Evolutionary conservation across 164 flowering plant genomes (phyloP), one percentile per base, ranked within the genome.

Genomic region (Paratinospora sagittata): DNA sequence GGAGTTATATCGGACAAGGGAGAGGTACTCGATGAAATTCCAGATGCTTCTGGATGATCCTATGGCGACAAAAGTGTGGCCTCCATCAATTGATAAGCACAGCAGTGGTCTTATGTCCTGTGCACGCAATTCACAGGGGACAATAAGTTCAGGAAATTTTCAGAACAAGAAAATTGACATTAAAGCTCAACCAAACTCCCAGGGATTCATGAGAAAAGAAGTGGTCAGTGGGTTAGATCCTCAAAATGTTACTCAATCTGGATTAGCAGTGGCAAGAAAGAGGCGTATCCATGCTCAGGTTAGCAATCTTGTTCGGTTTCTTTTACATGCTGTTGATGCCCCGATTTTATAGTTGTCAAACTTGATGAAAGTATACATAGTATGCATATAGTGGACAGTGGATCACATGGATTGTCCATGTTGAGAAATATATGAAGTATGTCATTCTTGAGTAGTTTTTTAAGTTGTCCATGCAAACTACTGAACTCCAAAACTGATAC

Each of bases 211-310:
- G 66, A 83, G 82, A 73, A 89, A 81, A 76, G 92, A 85, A 81
- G 72, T 85, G 37, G 62, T 79, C n/a, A 80, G 83, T 83, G 93
- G 94, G 27, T 82, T 85, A 6, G 93, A 91, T 45, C 74, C 82
- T 9, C 91, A 85, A 70, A 78, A 79, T 69, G 61, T 67, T 43
- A 84, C 73, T 78, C 97, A 87, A 72, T 81, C 98, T 45, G 82
- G 90, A 37, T 71, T 82, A 3, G 81, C 93, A 41, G 76, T 86
- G 23, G 89, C 85, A 63, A 87, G 93, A 70, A 95, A 92, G 79
- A 89, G 82, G 72, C 80, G 94, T 70, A 82, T 91, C 63, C 91
- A 83, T 77, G 78, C 88, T 37, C 97, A 95, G 96, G 99, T 94
- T 74, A 37, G 82, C 71, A 55, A 36, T 55, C 58, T 65, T 24